phyloP scores from a whole-genome alignment of 768 basidiomycete genomes.

The Amanita molliuscula region DNA sequence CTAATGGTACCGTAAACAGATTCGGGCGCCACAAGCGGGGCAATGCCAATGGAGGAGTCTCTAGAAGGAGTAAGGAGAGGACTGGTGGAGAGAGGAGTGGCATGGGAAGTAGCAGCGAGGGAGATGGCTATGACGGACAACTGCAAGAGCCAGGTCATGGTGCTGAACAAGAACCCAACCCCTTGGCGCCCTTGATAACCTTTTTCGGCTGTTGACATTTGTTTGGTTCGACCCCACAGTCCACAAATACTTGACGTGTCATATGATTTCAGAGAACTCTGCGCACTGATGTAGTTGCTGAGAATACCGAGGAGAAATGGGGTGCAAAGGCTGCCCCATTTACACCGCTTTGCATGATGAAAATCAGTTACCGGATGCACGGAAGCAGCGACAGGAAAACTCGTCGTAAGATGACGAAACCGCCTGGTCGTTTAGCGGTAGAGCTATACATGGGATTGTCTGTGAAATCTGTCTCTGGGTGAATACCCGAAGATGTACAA shows the following conservation, averaged over 20 bases:
- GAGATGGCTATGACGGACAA: constrained; percentile 34
- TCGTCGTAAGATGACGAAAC: too few relatives aligned
- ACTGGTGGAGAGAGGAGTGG: constrained; percentile 43
- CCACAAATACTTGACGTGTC: neutral
- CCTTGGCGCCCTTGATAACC: constrained; percentile 4
- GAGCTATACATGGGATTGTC: too few relatives aligned
- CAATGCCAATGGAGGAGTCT: constrained; percentile 39
- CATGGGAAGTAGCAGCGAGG: constrained; percentile 22
- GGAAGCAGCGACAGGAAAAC: too few relatives aligned
- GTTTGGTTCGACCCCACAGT: constrained; percentile 6
- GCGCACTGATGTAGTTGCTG: too few relatives aligned
- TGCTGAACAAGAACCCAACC: constrained; percentile 20
- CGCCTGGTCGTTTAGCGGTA: too few relatives aligned
- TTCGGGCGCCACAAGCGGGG: constrained; percentile 47
- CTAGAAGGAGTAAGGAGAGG: constrained; percentile 19
- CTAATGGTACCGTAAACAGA: constrained; percentile 67
- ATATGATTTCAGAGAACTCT: too few relatives aligned
- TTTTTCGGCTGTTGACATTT: constrained; percentile 2
- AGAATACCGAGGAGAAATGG: too few relatives aligned
- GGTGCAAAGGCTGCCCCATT: too few relatives aligned
- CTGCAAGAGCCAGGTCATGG: constrained; percentile 31
- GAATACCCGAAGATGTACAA: neutral
- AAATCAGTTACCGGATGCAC: too few relatives aligned
- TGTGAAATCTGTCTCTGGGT: too few relatives aligned
- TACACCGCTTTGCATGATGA: too few relatives aligned